These are phyloP conservation scores for Talinum fruticosum DNA, from an alignment of 148 eudicot genomes.

Conservation along the genomic window DNA sequence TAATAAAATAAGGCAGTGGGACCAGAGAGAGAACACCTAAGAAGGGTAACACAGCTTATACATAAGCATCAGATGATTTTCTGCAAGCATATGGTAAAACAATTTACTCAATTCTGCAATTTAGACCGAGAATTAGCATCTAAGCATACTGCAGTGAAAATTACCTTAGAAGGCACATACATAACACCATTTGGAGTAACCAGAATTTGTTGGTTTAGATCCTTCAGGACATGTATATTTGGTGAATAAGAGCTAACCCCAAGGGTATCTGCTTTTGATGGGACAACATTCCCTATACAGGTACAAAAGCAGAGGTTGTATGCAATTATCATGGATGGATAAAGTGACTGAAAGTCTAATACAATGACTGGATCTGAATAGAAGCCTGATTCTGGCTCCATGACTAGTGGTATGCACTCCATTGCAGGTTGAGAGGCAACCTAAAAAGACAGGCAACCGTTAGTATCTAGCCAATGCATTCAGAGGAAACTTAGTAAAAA, in stretches of 20 bases:
- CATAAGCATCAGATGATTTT: not conserved
- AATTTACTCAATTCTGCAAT: not conserved
- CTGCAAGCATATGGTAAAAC: not conserved
- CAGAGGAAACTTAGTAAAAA: too few species aligned
- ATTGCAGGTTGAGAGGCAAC: constrained; percentile 98
- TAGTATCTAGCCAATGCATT: not conserved
- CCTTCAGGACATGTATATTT: constrained; percentile 46
- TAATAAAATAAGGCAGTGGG: not conserved
- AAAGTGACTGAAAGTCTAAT: constrained; percentile 97
- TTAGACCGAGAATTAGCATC: not conserved
- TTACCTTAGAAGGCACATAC: constrained; percentile 78
- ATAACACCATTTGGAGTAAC: constrained; percentile 93
- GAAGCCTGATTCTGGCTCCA: constrained; percentile 99
- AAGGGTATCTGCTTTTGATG: constrained; percentile 64
- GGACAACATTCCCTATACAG: constrained; percentile 80
- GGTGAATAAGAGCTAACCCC: constrained; percentile 84
- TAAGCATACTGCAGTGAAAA: not conserved
- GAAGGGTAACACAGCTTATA: not conserved
- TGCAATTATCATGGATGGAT: constrained; percentile 98
- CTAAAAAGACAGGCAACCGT: constrained; percentile 33
- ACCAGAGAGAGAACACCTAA: not conserved
- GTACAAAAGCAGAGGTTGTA: constrained; percentile 96
- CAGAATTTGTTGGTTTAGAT: constrained; percentile 52
- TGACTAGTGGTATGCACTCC: constrained; percentile 98
- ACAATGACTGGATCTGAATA: constrained; percentile 97